Base-by-base conservation (phyloP, 495 filamentous ascomycete species). In the Hyaloscypha finlandica region DNA sequence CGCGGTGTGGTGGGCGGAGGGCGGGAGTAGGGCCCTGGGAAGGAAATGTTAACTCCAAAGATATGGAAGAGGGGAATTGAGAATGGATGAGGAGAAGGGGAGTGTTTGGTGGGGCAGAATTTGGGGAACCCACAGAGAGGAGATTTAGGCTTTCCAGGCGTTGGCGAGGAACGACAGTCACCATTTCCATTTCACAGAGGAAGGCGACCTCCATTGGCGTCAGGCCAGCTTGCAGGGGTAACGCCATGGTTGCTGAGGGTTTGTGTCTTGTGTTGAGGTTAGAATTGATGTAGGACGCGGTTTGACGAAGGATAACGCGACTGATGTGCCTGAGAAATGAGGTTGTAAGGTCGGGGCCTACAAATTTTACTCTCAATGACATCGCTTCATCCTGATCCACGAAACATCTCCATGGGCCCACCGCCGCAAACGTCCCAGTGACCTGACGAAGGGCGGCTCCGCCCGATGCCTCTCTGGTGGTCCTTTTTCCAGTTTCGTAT, bases 121-220 rank as follows among this genome's bases (percentile, higher is more conserved):
- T 65, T 6, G 69, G 61, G 71, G 33, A 35, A 86, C 89, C 81
- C 80, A 99, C 94, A 65, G 88, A 87, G 54, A 99, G 86, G 60
- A 99, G 83, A 68, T 91, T 81, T 52, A 97, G 88, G 60, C 86
- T 87, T 68, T 97, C 93, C 56, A 98, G 86, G 63, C 90, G 86
- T 76, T 97, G 94, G 35, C 95, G 92, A 62, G 95, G 95, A 51
- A 98, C 86, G 12, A 99, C 85, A 2, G 94, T 97, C 55, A 99
- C 90, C 72, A 90, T 85, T 78, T 97, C 93, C 92, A 97, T 97
- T 80, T 99, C 95, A 77, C 94, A 96, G 55, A 97, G 85, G 77
- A 98, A 99, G 72, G 93, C 91, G 53, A 97, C 89, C 80, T 99
- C 95, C 69, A 90, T 80, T 65, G 94, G 92, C 64, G 91, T 92